phyloP scores from a whole-genome alignment of 2,329 filamentous ascomycete genomes.

The Davidsoniella eucalypti region DNA sequence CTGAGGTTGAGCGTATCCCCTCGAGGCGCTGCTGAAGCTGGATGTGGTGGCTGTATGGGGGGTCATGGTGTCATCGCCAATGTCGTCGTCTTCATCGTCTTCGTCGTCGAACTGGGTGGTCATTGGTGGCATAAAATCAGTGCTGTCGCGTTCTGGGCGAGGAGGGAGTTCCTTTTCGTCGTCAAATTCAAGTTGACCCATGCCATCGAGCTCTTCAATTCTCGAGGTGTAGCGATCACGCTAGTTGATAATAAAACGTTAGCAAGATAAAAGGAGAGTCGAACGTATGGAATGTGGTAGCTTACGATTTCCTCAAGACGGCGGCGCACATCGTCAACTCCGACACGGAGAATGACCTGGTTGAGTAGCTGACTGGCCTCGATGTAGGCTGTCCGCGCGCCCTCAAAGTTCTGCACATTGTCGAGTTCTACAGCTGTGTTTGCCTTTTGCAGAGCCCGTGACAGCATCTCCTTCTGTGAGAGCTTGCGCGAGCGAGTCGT shows the following conservation, averaged over 20 bases:
- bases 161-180: conserved; percentile 64
- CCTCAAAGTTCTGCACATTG: conserved; percentile 88
- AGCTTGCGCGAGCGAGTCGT: conserved; percentile 20
- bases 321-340: conserved; percentile 68
- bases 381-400: conserved; percentile 73
- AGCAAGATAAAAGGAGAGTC: not conserved
- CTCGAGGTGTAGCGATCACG: conserved; percentile 79
- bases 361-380: conserved; percentile 82
- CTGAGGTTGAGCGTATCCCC: not conserved
- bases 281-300: conserved; percentile 15
- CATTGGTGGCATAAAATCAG: conserved; percentile 16
- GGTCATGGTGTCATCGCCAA: conserved; percentile 1
- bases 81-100: conserved; percentile 23
- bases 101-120: conserved; percentile 29
- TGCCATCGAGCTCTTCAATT: conserved; percentile 68
- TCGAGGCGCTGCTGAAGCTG: conserved; percentile 1
- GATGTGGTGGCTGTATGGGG: conserved; percentile 2
- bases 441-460: conserved; percentile 85
- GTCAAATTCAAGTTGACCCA: conserved; percentile 35
- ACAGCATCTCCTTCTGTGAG: conserved; percentile 89
- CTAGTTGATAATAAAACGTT: conserved; percentile 27
- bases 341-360: conserved; percentile 72
- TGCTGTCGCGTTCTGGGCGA: conserved; percentile 38
- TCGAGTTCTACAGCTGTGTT: conserved; percentile 91
- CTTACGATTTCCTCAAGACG: conserved; percentile 89